phyloP scores from a whole-genome alignment of 2,329 filamentous ascomycete species.

The Polytolypa hystricis region DNA sequence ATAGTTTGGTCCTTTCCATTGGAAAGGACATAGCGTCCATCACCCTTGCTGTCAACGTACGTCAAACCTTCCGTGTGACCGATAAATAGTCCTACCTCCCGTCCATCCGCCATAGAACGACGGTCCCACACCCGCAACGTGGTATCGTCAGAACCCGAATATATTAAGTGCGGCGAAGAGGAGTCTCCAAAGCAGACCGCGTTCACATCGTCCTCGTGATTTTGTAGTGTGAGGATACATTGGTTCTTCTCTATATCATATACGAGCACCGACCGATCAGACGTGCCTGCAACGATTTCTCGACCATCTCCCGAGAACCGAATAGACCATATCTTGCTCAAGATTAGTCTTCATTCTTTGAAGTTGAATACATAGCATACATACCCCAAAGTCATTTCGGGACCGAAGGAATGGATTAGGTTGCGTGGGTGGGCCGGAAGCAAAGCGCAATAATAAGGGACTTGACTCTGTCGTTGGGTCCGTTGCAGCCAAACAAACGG shows the following conservation, averaged over 20 bases:
- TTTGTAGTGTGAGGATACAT: conserved; percentile 62
- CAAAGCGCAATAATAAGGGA: conserved; percentile 65
- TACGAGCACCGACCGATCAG: conserved; percentile 66
- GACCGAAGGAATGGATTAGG: no score
- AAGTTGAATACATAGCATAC: conserved; percentile 8
- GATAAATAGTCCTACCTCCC: conserved; percentile 53
- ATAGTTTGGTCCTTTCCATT: conserved; percentile 96
- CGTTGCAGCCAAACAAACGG: conserved; percentile 77
- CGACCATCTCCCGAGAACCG: conserved; percentile 86
- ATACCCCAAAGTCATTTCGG: conserved; percentile 34
- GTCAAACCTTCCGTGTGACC: conserved; percentile 51
- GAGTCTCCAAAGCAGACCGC: conserved; percentile 92
- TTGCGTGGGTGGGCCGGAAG: conserved; percentile 56
- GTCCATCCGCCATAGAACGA: conserved; percentile 52
- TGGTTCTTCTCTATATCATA: conserved; percentile 80
- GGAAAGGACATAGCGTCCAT: conserved; percentile 78
- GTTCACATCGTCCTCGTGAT: conserved; percentile 84
- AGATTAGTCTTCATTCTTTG: conserved; percentile 4
- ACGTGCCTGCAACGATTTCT: conserved; percentile 83
- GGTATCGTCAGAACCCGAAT: conserved; percentile 89
- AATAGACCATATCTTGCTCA: conserved; percentile 66
- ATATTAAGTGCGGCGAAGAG: conserved; percentile 81
- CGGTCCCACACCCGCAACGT: conserved; percentile 96
- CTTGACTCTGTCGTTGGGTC: conserved; percentile 73
- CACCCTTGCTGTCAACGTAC: conserved; percentile 70